Base-by-base conservation (phyloP, 1,139 yeast species). In the Magnusiomyces ingens region DNA sequence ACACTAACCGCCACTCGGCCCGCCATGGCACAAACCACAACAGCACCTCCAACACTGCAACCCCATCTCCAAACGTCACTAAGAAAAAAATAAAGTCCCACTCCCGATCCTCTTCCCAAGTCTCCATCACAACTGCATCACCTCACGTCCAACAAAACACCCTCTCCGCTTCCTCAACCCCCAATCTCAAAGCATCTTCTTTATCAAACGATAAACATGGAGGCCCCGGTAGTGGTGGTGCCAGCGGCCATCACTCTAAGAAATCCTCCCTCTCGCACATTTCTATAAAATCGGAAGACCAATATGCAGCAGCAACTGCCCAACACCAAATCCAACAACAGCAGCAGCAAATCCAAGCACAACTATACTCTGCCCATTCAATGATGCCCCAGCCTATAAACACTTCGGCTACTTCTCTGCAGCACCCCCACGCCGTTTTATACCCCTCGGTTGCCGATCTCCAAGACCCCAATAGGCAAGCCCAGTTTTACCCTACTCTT, bases 361-460 rank as follows among this genome's bases (percentile, higher is more conserved):
- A 26, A 38, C 48, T 29, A 32, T 47, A 35, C 41, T 50, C 38
- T 19, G 49, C 32, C 17, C 45, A 19, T 51, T 50, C 11, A 45
- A 50, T 38, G 40, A 45, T 13, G 44, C 51, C 53, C 42, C 55
- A 46, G 49, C 58, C 48, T n/a, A 59, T 29, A 21, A 38, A 26
- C 12, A 21, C 49, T 4, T 49, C 52, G 15, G 44, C 18, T 13
- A 47, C 38, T 15, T 40, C 52, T 6, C n/a, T 29, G 12, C 38
- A 29, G 21, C 29, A 48, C 48, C 17, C 48, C 48, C n/a, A 35
- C 21, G n/a, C 51, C 19, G 32, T 26, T 26, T 5, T 26, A 26
- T 26, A 26, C 32, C 32, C 32, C 32, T 26, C 32, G 32, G 32
- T 26, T 26, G 8, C 32, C 8, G 32, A 26, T 26, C 32, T 26